Base-by-base conservation (phyloP, 352 stramenopile species). In the Phytophthora aleatoria region DNA sequence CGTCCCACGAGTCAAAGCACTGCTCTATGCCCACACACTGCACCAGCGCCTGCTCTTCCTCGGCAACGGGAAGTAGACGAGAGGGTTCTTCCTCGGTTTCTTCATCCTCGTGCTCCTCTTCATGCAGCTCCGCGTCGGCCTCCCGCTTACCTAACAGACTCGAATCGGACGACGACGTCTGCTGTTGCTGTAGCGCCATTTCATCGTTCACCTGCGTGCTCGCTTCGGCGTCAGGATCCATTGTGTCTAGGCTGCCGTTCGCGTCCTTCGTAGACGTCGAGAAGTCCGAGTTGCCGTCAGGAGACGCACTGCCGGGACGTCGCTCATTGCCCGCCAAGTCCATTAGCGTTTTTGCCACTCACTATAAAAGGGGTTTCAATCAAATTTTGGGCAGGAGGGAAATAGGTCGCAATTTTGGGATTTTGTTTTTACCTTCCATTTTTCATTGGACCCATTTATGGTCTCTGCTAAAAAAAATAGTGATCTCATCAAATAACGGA, bases 1-100 rank as follows among this genome's bases (percentile, higher is more conserved):
- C 81, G 43, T 92, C 81, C 85, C 85, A 94, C 39, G 85, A 94
- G 55, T 92, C 85, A 49, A 89, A 94, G 61, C 77, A 81, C 64
- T 89, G 83, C 27, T 94, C 80, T 54, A 94, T 83, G 11, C 78
- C 71, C 26, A 79, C 67, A 50, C 85, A 94, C 53, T 92, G 83
- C 50, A 92, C 75, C 24, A 91, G 67, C 55, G 81, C 78, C 47
- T 73, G 58, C 47, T 87, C 79, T 30, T 90, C 85, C 7, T 91
- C 85, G 1, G 58, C 72, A 24, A 87, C 82, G 1, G 76, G 64
- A 9, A 90, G 57, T 11, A 91, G 51, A 49, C 81, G 78, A 10
- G 78, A 67, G 0, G 77, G 49, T 1, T 89, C 81, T 36, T 89
- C 79, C 2, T 89, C 77, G 3, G 76, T 60, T 1, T 84, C 79